phyloP scores from a whole-genome alignment of 495 filamentous ascomycete species.

The Trypethelium eluteriae region DNA sequence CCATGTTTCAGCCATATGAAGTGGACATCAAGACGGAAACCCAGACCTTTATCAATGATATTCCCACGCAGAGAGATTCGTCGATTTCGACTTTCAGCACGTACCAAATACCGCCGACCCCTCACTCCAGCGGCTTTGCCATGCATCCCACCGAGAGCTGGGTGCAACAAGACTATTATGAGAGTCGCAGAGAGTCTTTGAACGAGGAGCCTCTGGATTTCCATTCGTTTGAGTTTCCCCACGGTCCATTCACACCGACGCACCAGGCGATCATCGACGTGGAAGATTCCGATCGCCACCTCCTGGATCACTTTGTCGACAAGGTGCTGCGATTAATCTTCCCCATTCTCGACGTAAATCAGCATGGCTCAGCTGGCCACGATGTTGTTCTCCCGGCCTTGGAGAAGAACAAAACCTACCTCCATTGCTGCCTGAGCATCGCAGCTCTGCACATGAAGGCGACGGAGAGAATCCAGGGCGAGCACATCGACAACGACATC shows the following conservation, averaged over 20 bases:
- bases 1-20: slow-evolving; percentile 67
- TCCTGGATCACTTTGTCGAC: slow-evolving; percentile 88
- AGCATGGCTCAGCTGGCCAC: slow-evolving; percentile 66
- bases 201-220: slow-evolving; percentile 60
- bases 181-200: slow-evolving; percentile 52
- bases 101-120: slow-evolving; percentile 63
- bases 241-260: slow-evolving; percentile 47
- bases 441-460: slow-evolving; percentile 91
- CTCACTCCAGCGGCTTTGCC: slow-evolving; percentile 41
- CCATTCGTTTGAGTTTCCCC: slow-evolving; percentile 69
- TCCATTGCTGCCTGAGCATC: slow-evolving; percentile 94
- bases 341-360: slow-evolving; percentile 81
- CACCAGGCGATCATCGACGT: slow-evolving; percentile 69
- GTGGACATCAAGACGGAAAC: slow-evolving; percentile 93
- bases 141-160: slow-evolving; percentile 63
- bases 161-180: slow-evolving; percentile 66
- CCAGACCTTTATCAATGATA: slow-evolving; percentile 88
- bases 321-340: slow-evolving; percentile 83
- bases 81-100: slow-evolving; percentile 82
- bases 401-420: slow-evolving; percentile 82
- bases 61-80: slow-evolving; percentile 74
- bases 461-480: slow-evolving; percentile 55
- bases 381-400: slow-evolving; percentile 78
- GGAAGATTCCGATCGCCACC: slow-evolving; percentile 76
- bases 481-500: slow-evolving; percentile 84